Percentiles rank a stretch among this genome's conserved stretches.
These are phyloP conservation scores for Argentina anserina DNA, from an alignment of 306 rosid genomes.

Conservation along the genomic window DNA sequence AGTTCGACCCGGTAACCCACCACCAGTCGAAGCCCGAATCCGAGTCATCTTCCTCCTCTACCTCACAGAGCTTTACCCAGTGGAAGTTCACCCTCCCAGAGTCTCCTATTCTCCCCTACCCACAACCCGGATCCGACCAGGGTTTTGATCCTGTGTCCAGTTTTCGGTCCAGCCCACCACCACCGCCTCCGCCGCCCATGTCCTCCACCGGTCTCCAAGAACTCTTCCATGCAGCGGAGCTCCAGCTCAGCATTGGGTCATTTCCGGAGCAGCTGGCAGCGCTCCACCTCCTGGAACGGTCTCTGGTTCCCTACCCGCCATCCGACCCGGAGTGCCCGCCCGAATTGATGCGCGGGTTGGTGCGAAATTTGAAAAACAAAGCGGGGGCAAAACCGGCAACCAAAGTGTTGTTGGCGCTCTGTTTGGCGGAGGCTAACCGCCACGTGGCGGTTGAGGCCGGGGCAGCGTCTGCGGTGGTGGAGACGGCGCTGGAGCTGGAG, in stretches of 20 bases:
- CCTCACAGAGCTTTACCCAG: slow-evolving; percentile 94
- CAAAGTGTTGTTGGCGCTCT: slow-evolving; percentile 71
- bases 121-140: slow-evolving; percentile 19
- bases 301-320: slow-evolving; percentile 76
- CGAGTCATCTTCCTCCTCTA: slow-evolving; percentile 64
- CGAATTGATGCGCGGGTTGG: slow-evolving; percentile 56
- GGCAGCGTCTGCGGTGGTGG: slow-evolving; percentile 64
- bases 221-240: slow-evolving; percentile 70
- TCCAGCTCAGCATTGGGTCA: slow-evolving; percentile 54
- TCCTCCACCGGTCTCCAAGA: slow-evolving; percentile 49
- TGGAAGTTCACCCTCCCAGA: slow-evolving; percentile 76
- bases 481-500: slow-evolving; percentile 59
- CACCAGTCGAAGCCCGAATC: slow-evolving; percentile 36
- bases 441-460: slow-evolving; percentile 80
- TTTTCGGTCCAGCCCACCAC: slow-evolving; percentile 4
- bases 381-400: slow-evolving; percentile 52
- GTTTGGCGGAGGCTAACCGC: slow-evolving; percentile 71
- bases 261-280: slow-evolving; percentile 48
- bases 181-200: slow-evolving; percentile 23
- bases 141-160: not conserved
- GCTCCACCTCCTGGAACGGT: slow-evolving; percentile 72
- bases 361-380: slow-evolving; percentile 29
- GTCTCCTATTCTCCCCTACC: slow-evolving; percentile 23
- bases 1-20: slow-evolving; percentile 11
- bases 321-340: slow-evolving; percentile 72